Evolutionary conservation across 345 rosid species (phyloP), one percentile per base, ranked within the genome.

Genomic region (Aquilaria malaccensis): DNA sequence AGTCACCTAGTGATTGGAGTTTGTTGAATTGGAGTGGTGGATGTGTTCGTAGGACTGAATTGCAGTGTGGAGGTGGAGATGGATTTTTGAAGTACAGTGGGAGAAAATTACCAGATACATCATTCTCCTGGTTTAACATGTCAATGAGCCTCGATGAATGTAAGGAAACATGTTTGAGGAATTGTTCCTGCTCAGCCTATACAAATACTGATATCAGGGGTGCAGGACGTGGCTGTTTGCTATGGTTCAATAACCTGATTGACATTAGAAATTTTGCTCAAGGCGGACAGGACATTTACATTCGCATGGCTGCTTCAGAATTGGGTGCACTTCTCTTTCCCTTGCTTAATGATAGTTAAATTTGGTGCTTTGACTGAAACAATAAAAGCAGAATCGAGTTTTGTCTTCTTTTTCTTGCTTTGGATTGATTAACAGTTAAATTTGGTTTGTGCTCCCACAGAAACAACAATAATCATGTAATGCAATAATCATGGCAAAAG

Each of bases 141-240:
- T 54, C 53, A 4, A 65, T 70, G 50, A 75, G 43, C 30, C 72
- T 72, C 5, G 4, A 2, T 4, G 78, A 70, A 13, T 77, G 85
- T 54, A 58, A 58, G 15, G 9, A 37, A 13, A 14, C 47, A 22
- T 78, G 82, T 55, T 62, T 59, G 65, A 52, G 61, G 37, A 71
- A 81, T 14, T 81, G 85, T 68, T 78, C 82, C 0, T 78, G 85
- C 59, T 73, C 50, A 0, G 85, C 80, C 50, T 81, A 70, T 60
- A 62, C 79, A 1, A 68, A 58, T 56, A 58, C 70, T 13, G 66
- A 76, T 58, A 59, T 81, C 11, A 47, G 61, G 31, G 67, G 53
- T 12, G 66, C 63, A 45, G 79, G 77, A 13, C 60, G 68, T 5
- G 83, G 86, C 0, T 79, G 86, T 67, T 69, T 76, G 64, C 47